Evolutionary conservation across 768 basidiomycete genomes (phyloP), one percentile per base, ranked within the genome.

Genomic region (Boletus huronensis): DNA sequence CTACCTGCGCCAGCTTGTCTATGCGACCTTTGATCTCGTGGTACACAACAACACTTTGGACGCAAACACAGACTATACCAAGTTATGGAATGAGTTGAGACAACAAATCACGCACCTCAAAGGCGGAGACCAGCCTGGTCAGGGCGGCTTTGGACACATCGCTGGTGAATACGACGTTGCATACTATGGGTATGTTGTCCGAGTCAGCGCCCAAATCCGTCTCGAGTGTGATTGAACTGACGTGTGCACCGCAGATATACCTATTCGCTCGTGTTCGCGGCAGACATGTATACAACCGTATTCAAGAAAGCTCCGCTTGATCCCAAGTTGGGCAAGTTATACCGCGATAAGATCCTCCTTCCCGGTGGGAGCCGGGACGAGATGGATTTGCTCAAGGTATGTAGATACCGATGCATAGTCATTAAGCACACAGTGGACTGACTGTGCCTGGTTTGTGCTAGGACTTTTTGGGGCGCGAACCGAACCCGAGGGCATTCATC

Each of bases 231-330:
- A 17, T 29, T n/a, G 2, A 23, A 29, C 29, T 46, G 42, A 54
- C 21, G 21, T 8, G 16, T 8, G n/a, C 34, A 35, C 26, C 13
- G 8, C 41, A 64, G 86, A 75, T 87, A 80, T 71, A 85, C 83
- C 2, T 93, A 88, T 62, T 88, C 86, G 9, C 78, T 88, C n/a
- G 79, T 80, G 14, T 82, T 80, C 66, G 77, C 80, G 4, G 70
- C 76, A 43, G 82, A 82, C 68, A 81, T 81, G 80, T 82, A 79
- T 56, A 67, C 79, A 32, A 86, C 89, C 2, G 79, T 92, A 5
- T 93, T 93, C 76, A 85, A 87, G 66, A 73, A 75, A 10, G 85
- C 89, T 60, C 90, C 90, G 19, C 77, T 93, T 48, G 82, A 85
- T 62, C 82, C 86, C 3, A 72, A 69, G 25, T 79, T 80, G 25